Conservation (phyloP, 2,329 filamentous ascomycete genomes). For the Hypoxylon sp. region DNA sequence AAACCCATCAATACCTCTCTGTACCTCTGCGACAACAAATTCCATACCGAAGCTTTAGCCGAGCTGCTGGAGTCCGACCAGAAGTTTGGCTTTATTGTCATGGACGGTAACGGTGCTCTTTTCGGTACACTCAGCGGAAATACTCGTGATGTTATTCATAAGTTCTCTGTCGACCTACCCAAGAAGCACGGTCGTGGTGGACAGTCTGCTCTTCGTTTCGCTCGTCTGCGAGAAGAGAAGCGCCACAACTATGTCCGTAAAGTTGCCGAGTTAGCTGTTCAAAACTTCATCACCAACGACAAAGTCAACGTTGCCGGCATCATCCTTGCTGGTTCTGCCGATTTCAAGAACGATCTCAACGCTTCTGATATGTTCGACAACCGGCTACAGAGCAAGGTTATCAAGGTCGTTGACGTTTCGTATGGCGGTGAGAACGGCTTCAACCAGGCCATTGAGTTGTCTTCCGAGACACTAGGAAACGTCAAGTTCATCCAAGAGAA, state of each 20-base stretch:
- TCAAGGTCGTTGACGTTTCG: constrained; percentile 99
- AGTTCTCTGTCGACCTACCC: constrained; percentile 97
- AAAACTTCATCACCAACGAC: constrained; percentile 98
- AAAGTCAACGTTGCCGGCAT: constrained; percentile 98
- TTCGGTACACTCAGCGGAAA: constrained; percentile 98
- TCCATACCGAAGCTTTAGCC: constrained; percentile 96
- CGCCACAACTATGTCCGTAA: constrained; percentile 99
- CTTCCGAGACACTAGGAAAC: constrained; percentile 95
- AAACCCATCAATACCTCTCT: constrained; percentile 99
- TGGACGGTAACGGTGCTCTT: constrained; percentile 98
- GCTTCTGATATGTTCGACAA: constrained; percentile 97
- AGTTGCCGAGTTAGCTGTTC: constrained; percentile 96
- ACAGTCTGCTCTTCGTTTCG: constrained; percentile 99
- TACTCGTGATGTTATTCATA: constrained; percentile 96
- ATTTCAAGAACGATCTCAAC: constrained; percentile 99
- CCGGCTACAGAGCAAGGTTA: constrained; percentile 93
- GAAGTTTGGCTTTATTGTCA: constrained; percentile 99
- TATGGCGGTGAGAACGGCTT: constrained; percentile 99
- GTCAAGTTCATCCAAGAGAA: constrained; percentile 99
- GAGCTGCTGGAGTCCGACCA: constrained; percentile 98
- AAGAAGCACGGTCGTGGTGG: constrained; percentile 99
- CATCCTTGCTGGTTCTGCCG: constrained; percentile 95
- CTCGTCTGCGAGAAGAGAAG: constrained; percentile 99
- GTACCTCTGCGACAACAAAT: constrained; percentile 99
- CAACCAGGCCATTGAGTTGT: constrained; percentile 98